Conservation (phyloP, 768 basidiomycete species). For the Coprinopsis sp. region DNA sequence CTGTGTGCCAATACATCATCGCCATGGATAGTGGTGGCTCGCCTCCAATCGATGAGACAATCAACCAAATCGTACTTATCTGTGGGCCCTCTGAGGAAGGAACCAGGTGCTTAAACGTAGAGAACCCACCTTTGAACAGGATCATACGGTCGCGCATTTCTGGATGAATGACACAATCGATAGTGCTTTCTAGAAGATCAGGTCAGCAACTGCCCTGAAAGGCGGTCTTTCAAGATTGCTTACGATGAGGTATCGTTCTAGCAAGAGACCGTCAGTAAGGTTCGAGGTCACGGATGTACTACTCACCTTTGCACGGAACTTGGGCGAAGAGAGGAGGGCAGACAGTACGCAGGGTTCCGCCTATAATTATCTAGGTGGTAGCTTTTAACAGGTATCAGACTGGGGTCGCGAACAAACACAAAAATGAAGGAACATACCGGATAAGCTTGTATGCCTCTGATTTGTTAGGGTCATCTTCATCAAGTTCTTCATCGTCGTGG, state of each 20-base stretch:
- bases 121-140: constrained; percentile 65
- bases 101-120: neutral
- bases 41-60: constrained; percentile 69
- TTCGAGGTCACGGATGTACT: neutral
- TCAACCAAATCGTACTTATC: constrained; percentile 79
- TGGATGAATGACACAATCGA: constrained; percentile 86
- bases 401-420: neutral
- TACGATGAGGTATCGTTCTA: constrained; percentile 83
- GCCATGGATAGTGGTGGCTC: constrained; percentile 72
- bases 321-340: constrained; percentile 84
- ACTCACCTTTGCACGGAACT: constrained; percentile 79
- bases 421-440: constrained; percentile 42
- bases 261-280: constrained; percentile 13
- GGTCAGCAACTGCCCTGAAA: constrained; percentile 11
- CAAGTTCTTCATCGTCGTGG: constrained; percentile 50
- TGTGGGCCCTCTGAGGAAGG: constrained; percentile 20
- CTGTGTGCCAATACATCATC: constrained; percentile 86
- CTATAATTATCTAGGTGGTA: constrained; percentile 92
- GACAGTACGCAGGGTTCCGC: constrained; percentile 78
- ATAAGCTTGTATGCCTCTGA: constrained; percentile 81
- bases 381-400: constrained; percentile 30
- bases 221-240: constrained; percentile 15
- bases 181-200: constrained; percentile 65
- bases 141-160: constrained; percentile 91
- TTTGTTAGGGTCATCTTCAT: constrained; percentile 69